Conservation (phyloP, 192 early-diverging fungal genomes). For the Rhizoclosmatium sp. region DNA sequence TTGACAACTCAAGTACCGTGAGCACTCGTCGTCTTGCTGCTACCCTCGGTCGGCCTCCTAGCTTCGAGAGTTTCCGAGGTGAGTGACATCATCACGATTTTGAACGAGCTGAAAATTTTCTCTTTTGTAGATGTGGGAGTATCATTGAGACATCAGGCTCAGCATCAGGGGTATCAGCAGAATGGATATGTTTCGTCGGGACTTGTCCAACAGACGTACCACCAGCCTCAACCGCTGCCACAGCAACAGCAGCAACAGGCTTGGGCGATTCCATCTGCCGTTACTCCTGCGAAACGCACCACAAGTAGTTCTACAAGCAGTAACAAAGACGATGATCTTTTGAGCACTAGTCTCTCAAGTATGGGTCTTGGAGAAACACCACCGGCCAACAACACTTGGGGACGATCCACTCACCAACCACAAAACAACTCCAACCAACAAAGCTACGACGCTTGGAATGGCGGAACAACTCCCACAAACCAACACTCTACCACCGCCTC, state of each 20-base stretch:
- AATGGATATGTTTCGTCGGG: background rate
- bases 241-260: background rate
- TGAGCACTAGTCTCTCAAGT: background rate
- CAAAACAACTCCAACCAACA: background rate
- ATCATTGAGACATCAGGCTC: background rate
- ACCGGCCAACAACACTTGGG: background rate
- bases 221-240: background rate
- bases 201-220: background rate
- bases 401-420: background rate
- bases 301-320: background rate
- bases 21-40: background rate
- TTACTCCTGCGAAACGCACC: background rate
- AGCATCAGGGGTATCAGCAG: background rate
- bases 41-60: background rate
- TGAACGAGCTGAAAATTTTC: background rate
- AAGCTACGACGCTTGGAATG: background rate
- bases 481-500: background rate
- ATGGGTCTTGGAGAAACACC: background rate
- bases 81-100: background rate
- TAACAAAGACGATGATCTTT: background rate
- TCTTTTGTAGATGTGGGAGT: background rate
- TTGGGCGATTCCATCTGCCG: background rate
- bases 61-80: constrained; percentile 10
- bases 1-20: background rate
- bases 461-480: background rate